phyloP scores from a whole-genome alignment of 2,329 filamentous ascomycete species.

The Fusarium musae region DNA sequence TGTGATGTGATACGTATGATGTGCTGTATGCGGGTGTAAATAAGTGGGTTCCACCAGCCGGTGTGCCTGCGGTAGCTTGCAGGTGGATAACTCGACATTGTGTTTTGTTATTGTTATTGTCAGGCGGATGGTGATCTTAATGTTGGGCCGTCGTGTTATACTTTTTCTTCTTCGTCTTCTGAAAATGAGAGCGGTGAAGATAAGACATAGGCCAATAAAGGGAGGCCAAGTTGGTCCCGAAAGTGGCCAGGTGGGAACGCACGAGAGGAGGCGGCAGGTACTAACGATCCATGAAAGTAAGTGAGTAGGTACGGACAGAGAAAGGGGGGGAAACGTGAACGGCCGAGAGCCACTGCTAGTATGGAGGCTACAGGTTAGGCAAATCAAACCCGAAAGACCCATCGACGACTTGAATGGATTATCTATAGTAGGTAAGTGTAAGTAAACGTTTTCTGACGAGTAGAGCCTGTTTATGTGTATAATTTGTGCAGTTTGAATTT shows the following conservation, averaged over 20 bases:
- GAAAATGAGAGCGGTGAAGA: slow-evolving; percentile 20
- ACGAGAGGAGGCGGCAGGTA: background rate
- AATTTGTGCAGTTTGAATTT: background rate
- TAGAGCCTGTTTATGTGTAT: background rate
- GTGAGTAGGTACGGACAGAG: background rate
- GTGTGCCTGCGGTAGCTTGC: slow-evolving; percentile 34
- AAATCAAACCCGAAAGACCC: background rate
- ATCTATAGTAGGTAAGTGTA: background rate
- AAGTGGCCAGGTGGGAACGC: slow-evolving; percentile 23
- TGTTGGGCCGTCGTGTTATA: slow-evolving; percentile 8
- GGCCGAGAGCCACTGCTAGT: background rate
- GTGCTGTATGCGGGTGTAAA: slow-evolving; percentile 26
- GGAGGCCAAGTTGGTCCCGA: slow-evolving; percentile 15
- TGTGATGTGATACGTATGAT: slow-evolving; percentile 34
- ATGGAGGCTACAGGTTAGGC: background rate
- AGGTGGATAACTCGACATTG: slow-evolving; percentile 4
- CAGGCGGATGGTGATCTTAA: slow-evolving; percentile 24
- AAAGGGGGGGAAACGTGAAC: background rate
- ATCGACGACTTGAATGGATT: background rate
- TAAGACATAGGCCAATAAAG: slow-evolving; percentile 14
- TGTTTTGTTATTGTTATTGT: slow-evolving; percentile 32
- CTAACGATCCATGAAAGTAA: background rate
- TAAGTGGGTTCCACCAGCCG: slow-evolving; percentile 14
- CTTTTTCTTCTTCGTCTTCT: slow-evolving; percentile 8
- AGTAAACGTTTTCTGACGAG: background rate